Evolutionary conservation across 208 protist species (phyloP).

Genomic region (Leishmania mexicana): DNA sequence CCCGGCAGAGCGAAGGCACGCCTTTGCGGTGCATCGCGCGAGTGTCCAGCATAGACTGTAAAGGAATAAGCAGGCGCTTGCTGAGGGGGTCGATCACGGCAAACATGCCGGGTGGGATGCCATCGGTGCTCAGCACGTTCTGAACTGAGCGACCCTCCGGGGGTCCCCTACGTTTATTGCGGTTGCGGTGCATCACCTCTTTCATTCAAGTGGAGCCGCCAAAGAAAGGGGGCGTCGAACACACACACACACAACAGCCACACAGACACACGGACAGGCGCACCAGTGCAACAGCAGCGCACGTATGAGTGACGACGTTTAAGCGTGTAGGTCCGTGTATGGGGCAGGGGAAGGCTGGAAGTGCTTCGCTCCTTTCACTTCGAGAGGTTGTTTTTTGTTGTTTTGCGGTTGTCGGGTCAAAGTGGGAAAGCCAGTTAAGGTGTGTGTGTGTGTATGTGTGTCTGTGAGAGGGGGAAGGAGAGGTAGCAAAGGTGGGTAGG

Average conservation of each 20-base stretch:
- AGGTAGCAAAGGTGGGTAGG: neutral
- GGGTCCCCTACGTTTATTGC: constrained; percentile 21
- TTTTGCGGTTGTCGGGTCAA: neutral
- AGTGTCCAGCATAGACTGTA: constrained; percentile 65
- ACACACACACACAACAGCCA: neutral
- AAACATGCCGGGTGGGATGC: constrained; percentile 61
- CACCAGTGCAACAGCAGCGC: neutral
- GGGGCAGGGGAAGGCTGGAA: neutral
- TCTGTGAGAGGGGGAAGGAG: neutral
- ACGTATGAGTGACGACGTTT: neutral
- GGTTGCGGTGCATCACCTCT: constrained; percentile 33
- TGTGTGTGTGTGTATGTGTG: neutral
- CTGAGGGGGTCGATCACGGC: constrained; percentile 84
- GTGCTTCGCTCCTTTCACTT: neutral
- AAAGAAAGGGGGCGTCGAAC: neutral
- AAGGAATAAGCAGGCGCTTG: constrained; percentile 71
- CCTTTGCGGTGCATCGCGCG: constrained; percentile 76
- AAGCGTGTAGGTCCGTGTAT: neutral
- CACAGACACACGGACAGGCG: neutral
- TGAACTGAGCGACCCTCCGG: constrained; percentile 32
- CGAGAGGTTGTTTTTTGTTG: neutral
- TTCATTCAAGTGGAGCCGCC: neutral
- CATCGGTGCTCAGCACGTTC: constrained; percentile 59
- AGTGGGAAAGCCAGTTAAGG: neutral
- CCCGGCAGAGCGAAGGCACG: constrained; percentile 79